Evolutionary conservation across 1,139 yeast species (phyloP), one percentile per base, ranked within the genome.

Genomic region (Yamadazyma jaroonii): DNA sequence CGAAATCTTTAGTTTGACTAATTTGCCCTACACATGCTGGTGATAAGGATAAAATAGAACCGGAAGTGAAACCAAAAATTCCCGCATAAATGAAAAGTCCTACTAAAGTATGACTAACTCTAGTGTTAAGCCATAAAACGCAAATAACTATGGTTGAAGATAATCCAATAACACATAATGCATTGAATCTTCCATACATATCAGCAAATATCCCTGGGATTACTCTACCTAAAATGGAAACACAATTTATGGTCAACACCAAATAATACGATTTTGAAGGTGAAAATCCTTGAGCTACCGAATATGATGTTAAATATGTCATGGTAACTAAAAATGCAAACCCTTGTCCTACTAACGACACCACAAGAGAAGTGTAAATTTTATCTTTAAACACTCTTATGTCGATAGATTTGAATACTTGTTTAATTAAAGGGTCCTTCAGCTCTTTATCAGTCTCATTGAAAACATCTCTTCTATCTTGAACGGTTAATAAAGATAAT

Each of bases 21-120:
- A 84, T 78, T 55, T 83, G 88, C 1, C 81, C 77, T 42, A 75
- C 66, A 44, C 81, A 70, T 7, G 66, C 58, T 20, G 64, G 64
- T 31, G 62, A 53, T n/a, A 62, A 44, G 7, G 64, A 54, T 26
- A 62, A 48, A 5, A 57, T 61, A 2, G 66, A 61, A 8, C 65
- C 61, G 2, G 62, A 52, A 6, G 64, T 53, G 23, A 60, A 48
- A n/a, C 68, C 68, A 45, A 56, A 62, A 9, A 55, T 40, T 4
- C 59, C 54, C 2, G 59, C 52, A 44, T 61, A 62, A 2, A 53
- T 50, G 42, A 49, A 59, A 24, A 62, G 44, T 11, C 63, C 65
- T 1, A 43, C 49, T 21, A 59, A 34, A 2, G 48, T 32, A 9
- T 50, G 45, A 15, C 48, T 40, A 6, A 59, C 58, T 11, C 42